Evolutionary conservation across 1,284 basidiomycete species (phyloP).

Genomic region (Irpex lacteus): DNA sequence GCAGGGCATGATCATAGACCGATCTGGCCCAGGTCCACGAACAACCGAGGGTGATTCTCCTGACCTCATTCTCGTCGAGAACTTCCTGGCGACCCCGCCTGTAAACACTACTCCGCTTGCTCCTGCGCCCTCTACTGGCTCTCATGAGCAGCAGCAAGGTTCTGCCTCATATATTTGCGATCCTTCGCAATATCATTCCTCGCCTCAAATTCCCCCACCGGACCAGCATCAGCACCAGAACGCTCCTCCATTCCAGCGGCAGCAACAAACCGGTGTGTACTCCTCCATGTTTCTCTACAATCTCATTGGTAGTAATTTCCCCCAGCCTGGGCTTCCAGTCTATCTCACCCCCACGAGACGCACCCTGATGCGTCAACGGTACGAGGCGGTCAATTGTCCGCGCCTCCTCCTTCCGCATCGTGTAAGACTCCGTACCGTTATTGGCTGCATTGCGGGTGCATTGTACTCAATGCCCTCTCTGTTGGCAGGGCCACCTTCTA

Average conservation of each 20-base stretch:
- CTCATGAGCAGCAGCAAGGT: constrained; percentile 36
- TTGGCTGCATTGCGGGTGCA: constrained; percentile 68
- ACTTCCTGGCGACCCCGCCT: constrained; percentile 36
- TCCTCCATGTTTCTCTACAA: constrained; percentile 18
- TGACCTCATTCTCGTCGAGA: constrained; percentile 51
- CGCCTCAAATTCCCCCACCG: constrained; percentile 22
- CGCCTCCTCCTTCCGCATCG: constrained; percentile 31
- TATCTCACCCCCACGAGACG: constrained; percentile 30
- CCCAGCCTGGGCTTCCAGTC: constrained; percentile 30
- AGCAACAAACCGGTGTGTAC: constrained; percentile 29
- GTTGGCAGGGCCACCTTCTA: constrained; percentile 43
- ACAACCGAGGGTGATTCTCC: constrained; percentile 49
- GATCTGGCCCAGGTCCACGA: constrained; percentile 64
- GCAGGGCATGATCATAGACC: constrained; percentile 84
- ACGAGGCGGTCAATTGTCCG: constrained; percentile 23
- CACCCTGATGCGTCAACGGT: constrained; percentile 29
- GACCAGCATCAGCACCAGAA: constrained; percentile 18
- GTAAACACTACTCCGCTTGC: constrained; percentile 53
- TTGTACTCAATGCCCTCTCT: constrained; percentile 63
- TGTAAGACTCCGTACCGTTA: constrained; percentile 71
- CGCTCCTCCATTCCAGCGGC: constrained; percentile 12
- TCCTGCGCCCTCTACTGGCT: constrained; percentile 44
- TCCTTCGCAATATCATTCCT: constrained; percentile 22
- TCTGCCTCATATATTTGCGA: constrained; percentile 43
- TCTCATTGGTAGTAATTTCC: constrained; percentile 25